Evolutionary conservation across 1,284 basidiomycete species (phyloP), one percentile per base, ranked within the genome.

Genomic region (Sutorius eximius): DNA sequence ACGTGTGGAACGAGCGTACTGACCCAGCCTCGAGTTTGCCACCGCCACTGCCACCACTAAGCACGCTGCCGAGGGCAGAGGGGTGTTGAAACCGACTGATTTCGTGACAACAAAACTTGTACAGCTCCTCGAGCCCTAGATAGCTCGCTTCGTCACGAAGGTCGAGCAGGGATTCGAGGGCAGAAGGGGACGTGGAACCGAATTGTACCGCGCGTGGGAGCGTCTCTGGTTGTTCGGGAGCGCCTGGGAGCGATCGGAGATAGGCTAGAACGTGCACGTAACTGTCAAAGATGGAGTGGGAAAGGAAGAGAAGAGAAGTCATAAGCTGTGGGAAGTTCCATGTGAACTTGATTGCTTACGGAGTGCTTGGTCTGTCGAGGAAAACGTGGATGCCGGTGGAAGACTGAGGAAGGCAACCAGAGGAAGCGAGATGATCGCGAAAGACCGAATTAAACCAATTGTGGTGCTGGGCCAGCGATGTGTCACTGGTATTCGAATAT

Each of bases 101-200:
- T 69, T 89, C 86, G n/a, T 83, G 81, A 16, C 72, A 71, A 64
- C 89, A 91, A 5, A 91, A 76, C 55, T 74, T 77, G 56, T 81
- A 73, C 12, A 91, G 76, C 41, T 78, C 79, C 0, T 79, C 76
- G 40, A 91, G 81, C 24, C 81, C 82, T 24, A 92, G 82, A 63
- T 84, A 91, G 38, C 74, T 73, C 2, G 89, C 86, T 64, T 91
- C 88, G 59, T 91, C 87, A 9, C 87, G 81, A 18, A 90, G 79
- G 55, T 89, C 86, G 40, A 89, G 77, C 16, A 91, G 77, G 0
- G 76, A 74, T 49, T 89, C 87, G 16, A 89, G 71, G 16, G 82
- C 82, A 2, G 73, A 66, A 10, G 77, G 71, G 3, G 77, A 74
- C 29, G 71, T 72, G 33, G 77, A 70, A 54, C 77, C 76, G 34